Conservation (phyloP, 1,139 yeast species). For the Hansenula lynferdii region DNA sequence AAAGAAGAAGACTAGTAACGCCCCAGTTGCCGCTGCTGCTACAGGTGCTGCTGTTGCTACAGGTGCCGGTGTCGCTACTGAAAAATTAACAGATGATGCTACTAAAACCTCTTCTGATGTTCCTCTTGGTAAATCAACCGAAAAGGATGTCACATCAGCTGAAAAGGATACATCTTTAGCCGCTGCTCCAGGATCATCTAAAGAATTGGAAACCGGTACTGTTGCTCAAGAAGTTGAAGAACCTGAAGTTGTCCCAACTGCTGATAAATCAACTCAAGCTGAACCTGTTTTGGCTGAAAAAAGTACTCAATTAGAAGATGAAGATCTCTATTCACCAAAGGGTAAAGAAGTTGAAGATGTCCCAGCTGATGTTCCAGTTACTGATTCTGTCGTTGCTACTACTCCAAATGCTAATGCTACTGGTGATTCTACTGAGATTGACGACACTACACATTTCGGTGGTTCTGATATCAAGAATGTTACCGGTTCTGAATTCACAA, state of each 20-base stretch:
- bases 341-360: too few species aligned
- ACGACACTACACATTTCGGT: not conserved
- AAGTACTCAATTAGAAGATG: not conserved
- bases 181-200: not conserved
- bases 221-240: not conserved
- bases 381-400: not conserved
- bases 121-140: too few species aligned
- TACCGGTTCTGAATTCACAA: slow-evolving; percentile 12
- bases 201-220: not conserved
- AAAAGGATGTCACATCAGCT: too few species aligned
- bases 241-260: not conserved
- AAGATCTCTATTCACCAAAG: too few species aligned
- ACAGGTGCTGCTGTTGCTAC: slow-evolving; percentile 5
- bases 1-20: slow-evolving; percentile 2
- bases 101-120: not conserved
- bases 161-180: not conserved
- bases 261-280: not conserved
- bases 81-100: not conserved
- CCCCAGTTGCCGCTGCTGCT: slow-evolving; percentile 2
- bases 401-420: not conserved
- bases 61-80: not conserved
- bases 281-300: slow-evolving; percentile 2
- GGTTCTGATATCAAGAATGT: slow-evolving; percentile 10
- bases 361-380: too few species aligned
- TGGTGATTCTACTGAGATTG: not conserved